These are phyloP conservation scores for Gnomoniopsis smithogilvyi DNA, from an alignment of 2,329 filamentous ascomycete genomes.

Conservation along the genomic window DNA sequence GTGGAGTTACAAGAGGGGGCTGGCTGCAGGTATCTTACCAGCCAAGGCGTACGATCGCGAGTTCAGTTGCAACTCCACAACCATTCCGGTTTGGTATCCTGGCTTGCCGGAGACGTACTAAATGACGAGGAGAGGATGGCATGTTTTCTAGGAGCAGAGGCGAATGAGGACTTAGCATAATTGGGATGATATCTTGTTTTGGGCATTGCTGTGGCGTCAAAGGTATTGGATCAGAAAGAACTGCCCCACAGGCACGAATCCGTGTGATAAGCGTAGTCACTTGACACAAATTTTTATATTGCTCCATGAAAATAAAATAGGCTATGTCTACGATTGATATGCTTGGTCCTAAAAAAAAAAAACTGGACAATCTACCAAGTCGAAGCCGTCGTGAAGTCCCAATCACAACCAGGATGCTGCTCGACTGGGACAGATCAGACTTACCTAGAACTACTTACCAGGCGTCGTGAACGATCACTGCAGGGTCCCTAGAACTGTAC, in stretches of 20 bases:
- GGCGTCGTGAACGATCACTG: too few species aligned
- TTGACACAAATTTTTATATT: neutral
- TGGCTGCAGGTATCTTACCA: constrained; percentile 77
- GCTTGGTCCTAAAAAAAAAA: too few species aligned
- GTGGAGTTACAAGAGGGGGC: constrained; percentile 87
- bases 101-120: constrained; percentile 51
- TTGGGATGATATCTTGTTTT: neutral
- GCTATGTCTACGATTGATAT: too few species aligned
- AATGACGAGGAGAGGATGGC: neutral
- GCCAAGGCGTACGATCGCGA: constrained; percentile 65
- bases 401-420: neutral
- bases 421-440: neutral
- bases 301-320: neutral
- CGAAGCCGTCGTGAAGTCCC: neutral
- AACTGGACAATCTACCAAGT: too few species aligned
- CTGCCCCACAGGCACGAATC: neutral
- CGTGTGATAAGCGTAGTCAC: neutral
- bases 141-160: neutral
- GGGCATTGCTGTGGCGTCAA: neutral
- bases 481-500: neutral
- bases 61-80: constrained; percentile 61
- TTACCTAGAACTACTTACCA: neutral
- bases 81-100: constrained; percentile 51
- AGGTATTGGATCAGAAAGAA: neutral
- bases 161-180: neutral